Conservation (phyloP, 139 green algal genomes). For the Trebouxia sp. region DNA sequence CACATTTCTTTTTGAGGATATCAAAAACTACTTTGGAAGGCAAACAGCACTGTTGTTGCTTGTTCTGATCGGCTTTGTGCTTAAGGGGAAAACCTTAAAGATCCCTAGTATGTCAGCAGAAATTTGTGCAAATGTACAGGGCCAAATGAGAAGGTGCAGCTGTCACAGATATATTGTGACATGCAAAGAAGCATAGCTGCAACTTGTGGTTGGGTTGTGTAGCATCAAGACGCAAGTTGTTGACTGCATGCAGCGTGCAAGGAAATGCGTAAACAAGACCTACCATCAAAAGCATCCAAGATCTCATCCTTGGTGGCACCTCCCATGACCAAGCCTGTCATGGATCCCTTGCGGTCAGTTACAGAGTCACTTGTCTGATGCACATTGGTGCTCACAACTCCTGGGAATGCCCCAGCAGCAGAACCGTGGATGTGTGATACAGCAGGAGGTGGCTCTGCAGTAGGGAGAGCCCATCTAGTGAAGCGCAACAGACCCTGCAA, state of each 20-base stretch:
- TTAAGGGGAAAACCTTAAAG: no score
- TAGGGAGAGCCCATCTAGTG: neutral
- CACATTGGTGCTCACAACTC: neutral
- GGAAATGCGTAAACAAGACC: no score
- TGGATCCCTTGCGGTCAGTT: neutral
- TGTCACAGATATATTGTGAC: no score
- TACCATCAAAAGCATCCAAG: slow-evolving; percentile 24
- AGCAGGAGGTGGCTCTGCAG: neutral
- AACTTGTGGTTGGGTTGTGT: neutral
- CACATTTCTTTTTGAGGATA: no score
- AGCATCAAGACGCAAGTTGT: neutral
- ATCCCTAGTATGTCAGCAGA: no score
- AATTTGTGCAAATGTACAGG: no score
- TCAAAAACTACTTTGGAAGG: no score
- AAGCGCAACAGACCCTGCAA: neutral
- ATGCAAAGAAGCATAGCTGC: no score
- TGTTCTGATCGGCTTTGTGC: no score
- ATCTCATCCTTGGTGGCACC: neutral
- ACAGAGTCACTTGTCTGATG: neutral
- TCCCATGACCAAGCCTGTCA: neutral
- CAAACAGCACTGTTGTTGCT: no score
- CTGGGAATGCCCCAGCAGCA: slow-evolving; percentile 12
- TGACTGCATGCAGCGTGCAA: neutral
- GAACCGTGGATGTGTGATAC: slow-evolving; percentile 1
- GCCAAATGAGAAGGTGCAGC: no score